Conservation (phyloP, 139 green algal genomes). For the Picochlorum sp. region DNA sequence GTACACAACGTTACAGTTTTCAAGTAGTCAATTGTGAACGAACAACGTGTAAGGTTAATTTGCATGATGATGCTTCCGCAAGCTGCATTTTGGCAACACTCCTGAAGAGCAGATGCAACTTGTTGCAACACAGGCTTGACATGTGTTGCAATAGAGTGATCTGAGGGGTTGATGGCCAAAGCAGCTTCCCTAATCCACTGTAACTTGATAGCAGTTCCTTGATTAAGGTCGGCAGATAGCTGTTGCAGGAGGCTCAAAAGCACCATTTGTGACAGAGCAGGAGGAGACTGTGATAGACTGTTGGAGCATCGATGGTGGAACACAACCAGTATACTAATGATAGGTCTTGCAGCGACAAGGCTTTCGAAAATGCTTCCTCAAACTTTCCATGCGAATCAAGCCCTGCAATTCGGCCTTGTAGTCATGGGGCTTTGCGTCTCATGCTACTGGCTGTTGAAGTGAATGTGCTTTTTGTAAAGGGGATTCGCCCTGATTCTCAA, state of each 20-base stretch:
- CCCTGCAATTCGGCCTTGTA: constrained; percentile 13
- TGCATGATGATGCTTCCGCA: constrained; percentile 17
- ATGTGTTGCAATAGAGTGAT: constrained; percentile 49
- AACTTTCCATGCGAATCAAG: constrained; percentile 22
- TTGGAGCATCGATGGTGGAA: constrained; percentile 22
- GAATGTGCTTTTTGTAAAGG: neutral
- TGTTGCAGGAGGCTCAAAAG: constrained; percentile 74
- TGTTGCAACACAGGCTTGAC: constrained; percentile 42
- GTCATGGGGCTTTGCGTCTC: neutral
- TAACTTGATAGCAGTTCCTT: constrained; percentile 42
- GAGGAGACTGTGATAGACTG: constrained; percentile 24
- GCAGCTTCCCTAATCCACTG: constrained; percentile 58
- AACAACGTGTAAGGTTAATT: constrained; percentile 45
- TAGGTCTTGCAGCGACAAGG: constrained; percentile 46
- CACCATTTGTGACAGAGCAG: constrained; percentile 55
- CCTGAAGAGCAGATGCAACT: constrained; percentile 27
- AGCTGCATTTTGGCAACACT: constrained; percentile 10
- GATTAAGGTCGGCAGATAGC: constrained; percentile 50
- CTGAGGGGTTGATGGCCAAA: constrained; percentile 47
- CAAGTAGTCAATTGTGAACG: constrained; percentile 36
- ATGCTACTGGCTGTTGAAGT: neutral
- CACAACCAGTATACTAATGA: constrained; percentile 69
- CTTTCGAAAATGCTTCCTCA: constrained; percentile 46
- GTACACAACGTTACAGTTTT: neutral
- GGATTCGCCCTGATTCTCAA: neutral